A percentile compares a stretch with the other conserved stretches of the same genome.
These are phyloP conservation scores for Trichoderma sp. DNA, from an alignment of 2,329 filamentous ascomycete genomes.

Conservation along the genomic window DNA sequence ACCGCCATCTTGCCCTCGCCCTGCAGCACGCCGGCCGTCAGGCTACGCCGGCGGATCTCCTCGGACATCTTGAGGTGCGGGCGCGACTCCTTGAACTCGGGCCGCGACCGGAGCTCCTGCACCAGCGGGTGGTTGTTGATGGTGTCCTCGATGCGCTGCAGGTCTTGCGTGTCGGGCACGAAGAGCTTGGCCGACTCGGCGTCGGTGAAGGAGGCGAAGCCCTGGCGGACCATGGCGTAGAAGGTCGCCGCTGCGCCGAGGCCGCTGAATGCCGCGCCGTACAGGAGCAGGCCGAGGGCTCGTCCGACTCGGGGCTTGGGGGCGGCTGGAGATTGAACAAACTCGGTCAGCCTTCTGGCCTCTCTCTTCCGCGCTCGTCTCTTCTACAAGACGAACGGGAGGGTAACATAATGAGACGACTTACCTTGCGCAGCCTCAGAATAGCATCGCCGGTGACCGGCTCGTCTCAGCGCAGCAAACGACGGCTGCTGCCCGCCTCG, in stretches of 20 bases:
- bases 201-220: slow-evolving; percentile 55
- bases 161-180: slow-evolving; percentile 56
- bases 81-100: slow-evolving; percentile 72
- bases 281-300: slow-evolving; percentile 35
- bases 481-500: slow-evolving; percentile 30
- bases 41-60: slow-evolving; percentile 68
- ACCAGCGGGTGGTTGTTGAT: slow-evolving; percentile 78
- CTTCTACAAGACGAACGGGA: not conserved
- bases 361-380: not conserved
- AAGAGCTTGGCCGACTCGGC: slow-evolving; percentile 72
- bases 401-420: slow-evolving; percentile 12
- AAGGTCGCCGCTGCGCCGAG: slow-evolving; percentile 43
- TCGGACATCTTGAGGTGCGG: slow-evolving; percentile 86
- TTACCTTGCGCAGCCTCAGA: slow-evolving; percentile 34
- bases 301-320: slow-evolving; percentile 34
- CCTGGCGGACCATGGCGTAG: slow-evolving; percentile 41
- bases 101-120: slow-evolving; percentile 65
- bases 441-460: slow-evolving; percentile 35
- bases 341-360: not conserved
- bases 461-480: slow-evolving; percentile 3
- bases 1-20: slow-evolving; percentile 77
- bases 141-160: slow-evolving; percentile 66
- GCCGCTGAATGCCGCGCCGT: slow-evolving; percentile 39
- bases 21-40: slow-evolving; percentile 79
- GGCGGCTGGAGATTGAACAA: slow-evolving; percentile 5